phyloP scores from a whole-genome alignment of 2,329 filamentous ascomycete genomes.

The Cladosporium austrohemisphaericum region DNA sequence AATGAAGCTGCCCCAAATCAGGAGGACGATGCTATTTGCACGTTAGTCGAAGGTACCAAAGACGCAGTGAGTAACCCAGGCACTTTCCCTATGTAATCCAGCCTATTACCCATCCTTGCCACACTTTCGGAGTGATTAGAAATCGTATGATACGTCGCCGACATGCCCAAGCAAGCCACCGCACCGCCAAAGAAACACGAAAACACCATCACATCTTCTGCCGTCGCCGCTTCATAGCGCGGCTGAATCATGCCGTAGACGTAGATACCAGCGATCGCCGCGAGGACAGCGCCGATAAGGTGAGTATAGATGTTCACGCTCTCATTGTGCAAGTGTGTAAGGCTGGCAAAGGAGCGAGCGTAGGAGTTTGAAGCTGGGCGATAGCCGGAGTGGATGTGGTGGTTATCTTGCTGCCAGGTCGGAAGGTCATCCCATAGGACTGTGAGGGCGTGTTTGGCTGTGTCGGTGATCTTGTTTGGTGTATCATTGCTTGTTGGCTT shows the following conservation, averaged over 20 bases:
- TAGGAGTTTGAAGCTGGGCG: conserved; percentile 61
- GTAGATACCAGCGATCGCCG: conserved; percentile 49
- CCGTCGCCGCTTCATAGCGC: conserved; percentile 61
- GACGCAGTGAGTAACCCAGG: no score
- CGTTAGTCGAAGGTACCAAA: no score
- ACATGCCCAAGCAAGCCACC: conserved; percentile 45
- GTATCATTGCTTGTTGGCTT: background rate
- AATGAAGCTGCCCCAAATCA: conserved; percentile 90
- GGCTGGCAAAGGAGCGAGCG: conserved; percentile 52
- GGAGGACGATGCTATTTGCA: conserved; percentile 61
- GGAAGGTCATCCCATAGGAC: conserved; percentile 46
- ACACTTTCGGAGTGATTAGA: conserved; percentile 78
- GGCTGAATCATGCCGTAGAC: conserved; percentile 59
- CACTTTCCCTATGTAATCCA: conserved; percentile 96
- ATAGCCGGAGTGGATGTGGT: conserved; percentile 65
- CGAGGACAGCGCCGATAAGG: conserved; percentile 62
- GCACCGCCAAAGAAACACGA: conserved; percentile 72
- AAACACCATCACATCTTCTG: conserved; percentile 67
- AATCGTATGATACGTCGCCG: conserved; percentile 74
- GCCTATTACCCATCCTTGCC: conserved; percentile 79
- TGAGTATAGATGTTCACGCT: conserved; percentile 71
- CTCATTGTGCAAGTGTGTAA: conserved; percentile 65
- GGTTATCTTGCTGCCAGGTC: conserved; percentile 58
- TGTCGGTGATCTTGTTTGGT: background rate
- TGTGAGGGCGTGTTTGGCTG: conserved; percentile 26